Base-by-base conservation (phyloP, 228 moss, liverwort and hornwort species). In the Sphagnum magellanicum region DNA sequence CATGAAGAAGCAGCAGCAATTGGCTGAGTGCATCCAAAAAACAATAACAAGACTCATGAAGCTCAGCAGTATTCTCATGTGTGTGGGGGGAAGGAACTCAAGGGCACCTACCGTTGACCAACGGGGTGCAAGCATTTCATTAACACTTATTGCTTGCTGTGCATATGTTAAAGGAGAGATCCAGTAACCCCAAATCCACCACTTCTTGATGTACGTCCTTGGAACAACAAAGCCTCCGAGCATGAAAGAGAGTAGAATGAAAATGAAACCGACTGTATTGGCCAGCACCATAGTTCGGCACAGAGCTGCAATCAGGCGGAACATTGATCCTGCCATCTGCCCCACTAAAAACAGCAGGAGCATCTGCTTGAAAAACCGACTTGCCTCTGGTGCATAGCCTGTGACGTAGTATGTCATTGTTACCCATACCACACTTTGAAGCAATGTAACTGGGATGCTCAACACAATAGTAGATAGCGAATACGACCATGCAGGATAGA, bases 101-200 rank as follows among this genome's bases (percentile, higher is more conserved):
- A 32, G 32, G 32, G 32, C 32, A 32, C 32, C 32, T 63, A 86
- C 90, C 85, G 48, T 81, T 16, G 66, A 58, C 89, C 91, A 91
- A 1, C 91, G 84, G 0, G 81, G 53, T 61, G 79, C 87, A 0
- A 68, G 75, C 63, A 74, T 83, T 69, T 91, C 89, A 74, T 89
- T 87, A 15, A 75, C 70, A 48, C 75, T 11, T 13, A 89, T 76
- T 0, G 78, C 64, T 65, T 89, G 75, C 50, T 86, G 73, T 4
- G 82, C 16, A 46, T 91, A 89, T 6, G 79, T 80, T 60, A 91
- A 61, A 50, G 79, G 85, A 8, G 73, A 62, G 6, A 73, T 48
- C 89, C 89, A 91, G 62, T 89, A 91, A 1, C 75, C 91, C 89
- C 91, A 91, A 7, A 85, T 71, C 84, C 84, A 87, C 84, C 84